Conservation (phyloP, 352 stramenopile species). For the Phytophthora litchii region DNA sequence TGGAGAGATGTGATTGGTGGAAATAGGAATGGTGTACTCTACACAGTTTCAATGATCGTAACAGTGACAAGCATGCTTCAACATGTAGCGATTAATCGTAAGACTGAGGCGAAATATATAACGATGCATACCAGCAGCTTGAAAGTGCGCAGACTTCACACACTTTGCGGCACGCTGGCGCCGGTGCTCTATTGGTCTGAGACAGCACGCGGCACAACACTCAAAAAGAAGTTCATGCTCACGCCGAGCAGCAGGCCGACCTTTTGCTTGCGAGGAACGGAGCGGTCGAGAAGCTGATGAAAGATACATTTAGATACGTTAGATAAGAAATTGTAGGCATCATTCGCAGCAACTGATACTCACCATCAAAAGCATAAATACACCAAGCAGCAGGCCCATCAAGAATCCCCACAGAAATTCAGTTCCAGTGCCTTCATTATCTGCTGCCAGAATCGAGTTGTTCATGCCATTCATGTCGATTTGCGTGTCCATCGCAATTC, state of each 20-base stretch:
- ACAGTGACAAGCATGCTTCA: neutral
- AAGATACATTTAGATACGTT: slow-evolving; percentile 5
- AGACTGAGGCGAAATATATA: slow-evolving; percentile 37
- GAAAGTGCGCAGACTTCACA: neutral
- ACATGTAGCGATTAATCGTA: neutral
- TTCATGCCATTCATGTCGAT: slow-evolving; percentile 88
- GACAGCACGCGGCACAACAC: slow-evolving; percentile 81
- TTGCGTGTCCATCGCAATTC: slow-evolving; percentile 78
- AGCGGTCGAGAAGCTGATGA: slow-evolving; percentile 79
- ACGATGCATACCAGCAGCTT: slow-evolving; percentile 22
- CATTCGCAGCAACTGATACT: slow-evolving; percentile 12
- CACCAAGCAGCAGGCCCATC: slow-evolving; percentile 85
- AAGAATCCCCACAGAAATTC: slow-evolving; percentile 90
- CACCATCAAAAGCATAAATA: slow-evolving; percentile 92
- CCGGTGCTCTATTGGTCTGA: slow-evolving; percentile 55
- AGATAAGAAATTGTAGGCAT: neutral
- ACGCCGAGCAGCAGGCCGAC: slow-evolving; percentile 84
- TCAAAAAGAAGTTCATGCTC: slow-evolving; percentile 91
- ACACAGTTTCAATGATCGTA: slow-evolving; percentile 14
- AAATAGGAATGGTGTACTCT: slow-evolving; percentile 15
- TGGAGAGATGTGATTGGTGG: slow-evolving; percentile 24
- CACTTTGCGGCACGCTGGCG: slow-evolving; percentile 7
- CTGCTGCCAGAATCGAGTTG: slow-evolving; percentile 79
- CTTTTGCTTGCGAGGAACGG: slow-evolving; percentile 88
- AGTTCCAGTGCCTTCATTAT: slow-evolving; percentile 89